Evolutionary conservation across 2,329 filamentous ascomycete species (phyloP), one percentile per base, ranked within the genome.

Genomic region (Madurella mycetomatis): DNA sequence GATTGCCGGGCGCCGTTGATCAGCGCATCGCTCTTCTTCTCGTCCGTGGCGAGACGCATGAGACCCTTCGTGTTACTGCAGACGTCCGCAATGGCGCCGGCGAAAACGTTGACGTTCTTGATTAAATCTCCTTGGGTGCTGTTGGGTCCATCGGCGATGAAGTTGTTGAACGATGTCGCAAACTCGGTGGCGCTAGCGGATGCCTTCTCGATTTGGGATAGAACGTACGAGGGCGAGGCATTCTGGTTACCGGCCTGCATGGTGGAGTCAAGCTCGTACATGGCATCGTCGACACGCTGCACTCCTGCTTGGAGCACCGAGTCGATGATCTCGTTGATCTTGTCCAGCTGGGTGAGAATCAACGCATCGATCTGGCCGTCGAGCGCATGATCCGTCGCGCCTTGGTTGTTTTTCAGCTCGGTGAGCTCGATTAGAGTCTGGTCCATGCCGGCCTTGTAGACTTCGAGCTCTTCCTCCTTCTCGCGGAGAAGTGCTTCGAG

Each of bases 161-260:
- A 97, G 72, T 95, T 95, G 76, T 96, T 99, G 79, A 97, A 99
- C 0, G 94, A 87, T 0, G 92, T 97, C 1, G 92, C 94, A 72
- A 99, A 99, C 69, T 99, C 94, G 72, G 95, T 97, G 12, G 94
- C 90, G 61, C 86, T 95, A 9, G 91, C 85, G 8, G 92, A 94
- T 0, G 94, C 92, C 76, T 97, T 99, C 69, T 99, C 94, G 55
- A 97, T 92, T 70, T 97, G 92, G 1, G 92, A 97, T 48, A 99
- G 79, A 12, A 99, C 92, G 68, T 95, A 97, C 1, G 92, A 84
- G 13, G 94, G 91, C 41, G 92, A 95, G 1, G 94, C 94, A 66
- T 95, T 99, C 74, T 97, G 94, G 75, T 99, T 99, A 71, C 94
- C 94, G 41, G 92, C 94, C 70, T 97, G 92, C 91, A 97, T 97